These are phyloP conservation scores for Trametes punicea DNA, from an alignment of 768 basidiomycete species.

Conservation along the genomic window DNA sequence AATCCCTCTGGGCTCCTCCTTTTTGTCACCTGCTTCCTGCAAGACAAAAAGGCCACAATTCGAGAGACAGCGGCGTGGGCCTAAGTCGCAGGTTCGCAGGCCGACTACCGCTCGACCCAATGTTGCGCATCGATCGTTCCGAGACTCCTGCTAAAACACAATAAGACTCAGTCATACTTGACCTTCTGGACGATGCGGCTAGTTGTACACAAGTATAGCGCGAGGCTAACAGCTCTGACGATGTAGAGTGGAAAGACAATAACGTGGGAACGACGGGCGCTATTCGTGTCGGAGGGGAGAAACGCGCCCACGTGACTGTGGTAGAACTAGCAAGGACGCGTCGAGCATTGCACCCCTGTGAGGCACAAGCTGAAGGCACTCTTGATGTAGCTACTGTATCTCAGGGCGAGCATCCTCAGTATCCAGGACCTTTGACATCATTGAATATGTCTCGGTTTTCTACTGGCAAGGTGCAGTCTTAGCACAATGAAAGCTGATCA, in stretches of 20 bases:
- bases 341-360: too few species aligned
- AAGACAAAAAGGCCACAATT: background rate
- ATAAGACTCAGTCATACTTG: background rate
- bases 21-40: background rate
- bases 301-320: slow-evolving; percentile 12
- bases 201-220: background rate
- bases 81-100: background rate
- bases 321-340: background rate
- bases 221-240: background rate
- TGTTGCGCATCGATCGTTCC: background rate
- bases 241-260: slow-evolving; percentile 2
- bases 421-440: too few species aligned
- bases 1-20: too few species aligned
- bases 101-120: background rate
- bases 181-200: background rate
- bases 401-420: too few species aligned
- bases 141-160: background rate
- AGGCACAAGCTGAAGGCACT: too few species aligned
- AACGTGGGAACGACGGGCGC: slow-evolving; percentile 6
- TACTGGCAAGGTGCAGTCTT: too few species aligned
- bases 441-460: too few species aligned
- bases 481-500: too few species aligned
- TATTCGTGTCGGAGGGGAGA: background rate
- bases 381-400: too few species aligned
- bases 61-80: background rate